Percentiles rank a stretch among this genome's conserved stretches.
Evolutionary conservation across 2,329 filamentous ascomycete species (phyloP).

Genomic region (Penicillium corylophilum): DNA sequence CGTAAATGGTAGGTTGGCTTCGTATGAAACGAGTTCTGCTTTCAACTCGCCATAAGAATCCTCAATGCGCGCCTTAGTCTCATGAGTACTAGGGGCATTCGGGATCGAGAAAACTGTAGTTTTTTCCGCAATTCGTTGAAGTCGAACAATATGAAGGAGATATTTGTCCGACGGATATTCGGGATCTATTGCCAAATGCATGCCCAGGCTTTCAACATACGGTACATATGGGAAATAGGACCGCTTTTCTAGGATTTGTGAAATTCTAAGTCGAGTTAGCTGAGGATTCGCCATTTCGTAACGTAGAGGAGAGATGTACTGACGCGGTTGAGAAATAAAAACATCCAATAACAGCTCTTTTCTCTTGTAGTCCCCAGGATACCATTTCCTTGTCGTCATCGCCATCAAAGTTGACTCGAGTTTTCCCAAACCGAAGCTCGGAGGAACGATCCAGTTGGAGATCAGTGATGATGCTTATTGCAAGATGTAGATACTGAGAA

Average conservation of each 20-base stretch:
- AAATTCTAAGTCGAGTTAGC: constrained; percentile 1
- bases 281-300: too few species aligned
- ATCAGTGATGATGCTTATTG: constrained; percentile 4
- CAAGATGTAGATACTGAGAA: constrained; percentile 6
- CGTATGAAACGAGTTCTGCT: too few species aligned
- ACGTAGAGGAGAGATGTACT: not conserved
- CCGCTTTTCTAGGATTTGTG: constrained; percentile 10
- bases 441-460: constrained; percentile 1
- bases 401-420: not conserved
- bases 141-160: constrained; percentile 14
- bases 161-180: constrained; percentile 11
- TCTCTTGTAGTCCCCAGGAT: not conserved
- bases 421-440: not conserved
- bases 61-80: too few species aligned
- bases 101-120: constrained; percentile 2
- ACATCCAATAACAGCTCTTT: constrained; percentile 1
- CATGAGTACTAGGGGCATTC: not conserved
- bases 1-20: not conserved
- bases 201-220: constrained; percentile 6
- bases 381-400: not conserved
- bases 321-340: constrained; percentile 1
- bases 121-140: constrained; percentile 13
- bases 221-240: constrained; percentile 9
- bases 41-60: too few species aligned
- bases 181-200: constrained; percentile 3